Evolutionary conservation across 2,329 filamentous ascomycete species (phyloP).

Genomic region (Penicillium rolfsii): DNA sequence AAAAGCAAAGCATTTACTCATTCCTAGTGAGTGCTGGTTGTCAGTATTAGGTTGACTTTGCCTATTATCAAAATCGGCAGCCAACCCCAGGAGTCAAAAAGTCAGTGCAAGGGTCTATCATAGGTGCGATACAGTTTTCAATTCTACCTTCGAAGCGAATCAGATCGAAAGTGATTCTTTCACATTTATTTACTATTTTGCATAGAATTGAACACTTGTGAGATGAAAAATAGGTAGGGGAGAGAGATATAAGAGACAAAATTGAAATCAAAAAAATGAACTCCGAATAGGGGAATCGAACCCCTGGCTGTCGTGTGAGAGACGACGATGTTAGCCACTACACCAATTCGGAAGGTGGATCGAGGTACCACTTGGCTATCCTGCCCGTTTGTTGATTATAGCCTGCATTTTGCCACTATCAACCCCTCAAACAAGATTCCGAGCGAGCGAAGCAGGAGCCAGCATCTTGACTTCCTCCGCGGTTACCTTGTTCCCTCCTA

Average conservation of each 20-base stretch:
- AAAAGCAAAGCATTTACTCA: neutral
- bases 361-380: neutral
- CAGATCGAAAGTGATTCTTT: too few relatives aligned
- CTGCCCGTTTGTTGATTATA: neutral
- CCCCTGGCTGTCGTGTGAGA: slow-evolving; percentile 26
- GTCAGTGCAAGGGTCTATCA: neutral
- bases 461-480: slow-evolving; percentile 51
- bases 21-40: neutral
- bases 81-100: neutral
- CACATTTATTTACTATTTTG: too few relatives aligned
- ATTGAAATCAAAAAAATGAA: neutral
- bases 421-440: neutral
- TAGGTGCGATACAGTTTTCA: too few relatives aligned
- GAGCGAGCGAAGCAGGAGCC: slow-evolving; percentile 29
- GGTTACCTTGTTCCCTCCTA: slow-evolving; percentile 52
- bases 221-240: too few relatives aligned
- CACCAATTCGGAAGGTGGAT: slow-evolving; percentile 31
- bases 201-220: neutral
- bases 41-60: neutral
- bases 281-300: slow-evolving; percentile 16
- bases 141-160: too few relatives aligned
- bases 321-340: slow-evolving; percentile 37
- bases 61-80: neutral
- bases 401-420: neutral
- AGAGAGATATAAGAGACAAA: neutral